These are phyloP conservation scores for Candida loeiensis DNA, from an alignment of 805 yeast species.

Conservation along the genomic window DNA sequence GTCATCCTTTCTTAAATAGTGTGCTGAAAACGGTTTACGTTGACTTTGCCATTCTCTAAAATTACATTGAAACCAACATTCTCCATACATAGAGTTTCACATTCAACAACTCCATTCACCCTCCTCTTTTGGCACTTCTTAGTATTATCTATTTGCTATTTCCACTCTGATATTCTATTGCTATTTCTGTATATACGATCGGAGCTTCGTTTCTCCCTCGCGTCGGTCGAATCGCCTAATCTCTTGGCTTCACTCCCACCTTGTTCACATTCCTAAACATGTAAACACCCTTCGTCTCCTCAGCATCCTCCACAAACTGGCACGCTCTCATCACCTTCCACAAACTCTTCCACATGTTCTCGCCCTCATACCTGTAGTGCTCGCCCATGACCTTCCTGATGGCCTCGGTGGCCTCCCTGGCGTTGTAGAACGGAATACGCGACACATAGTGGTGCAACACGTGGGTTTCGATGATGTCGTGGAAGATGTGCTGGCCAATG, in stretches of 20 bases:
- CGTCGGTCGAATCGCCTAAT: conserved; percentile 7
- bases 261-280: conserved; percentile 63
- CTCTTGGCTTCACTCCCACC: conserved; percentile 14
- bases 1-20: too few species aligned
- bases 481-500: conserved; percentile 54
- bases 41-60: too few species aligned
- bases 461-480: conserved; percentile 57
- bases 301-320: conserved; percentile 70
- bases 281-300: conserved; percentile 64
- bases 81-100: too few species aligned
- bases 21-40: too few species aligned
- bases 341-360: conserved; percentile 54
- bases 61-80: too few species aligned
- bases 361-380: conserved; percentile 47
- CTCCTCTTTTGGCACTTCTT: too few species aligned
- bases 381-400: conserved; percentile 51
- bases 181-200: not conserved
- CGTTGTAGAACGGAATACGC: conserved; percentile 55
- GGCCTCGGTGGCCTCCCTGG: conserved; percentile 50
- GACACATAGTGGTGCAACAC: conserved; percentile 55
- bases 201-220: not conserved
- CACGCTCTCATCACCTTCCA: conserved; percentile 62
- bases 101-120: too few species aligned
- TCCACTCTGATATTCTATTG: too few species aligned
- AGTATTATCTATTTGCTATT: too few species aligned